Evolutionary conservation across 1,284 basidiomycete species (phyloP).

Genomic region (Golubevia pallescens): DNA sequence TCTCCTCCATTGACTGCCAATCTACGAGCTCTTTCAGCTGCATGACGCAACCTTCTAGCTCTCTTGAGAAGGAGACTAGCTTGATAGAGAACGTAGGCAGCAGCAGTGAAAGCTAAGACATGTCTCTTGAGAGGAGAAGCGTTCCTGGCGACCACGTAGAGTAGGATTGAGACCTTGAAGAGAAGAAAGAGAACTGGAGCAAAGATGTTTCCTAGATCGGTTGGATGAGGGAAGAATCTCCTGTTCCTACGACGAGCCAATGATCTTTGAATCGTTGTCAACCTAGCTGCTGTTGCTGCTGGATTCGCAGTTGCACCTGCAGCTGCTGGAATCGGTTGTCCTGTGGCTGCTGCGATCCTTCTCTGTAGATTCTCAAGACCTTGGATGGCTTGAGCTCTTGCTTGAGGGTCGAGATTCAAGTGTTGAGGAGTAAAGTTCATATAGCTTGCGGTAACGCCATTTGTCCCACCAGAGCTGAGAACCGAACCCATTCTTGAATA

Average conservation of each 20-base stretch:
- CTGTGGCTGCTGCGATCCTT: neutral
- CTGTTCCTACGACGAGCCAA: neutral
- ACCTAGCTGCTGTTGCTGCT: neutral
- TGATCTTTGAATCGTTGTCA: neutral
- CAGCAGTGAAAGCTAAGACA: constrained; percentile 24
- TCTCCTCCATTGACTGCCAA: neutral
- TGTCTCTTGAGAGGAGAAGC: constrained; percentile 26
- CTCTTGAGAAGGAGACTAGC: constrained; percentile 21
- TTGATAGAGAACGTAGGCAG: constrained; percentile 26
- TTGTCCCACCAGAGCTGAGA: neutral
- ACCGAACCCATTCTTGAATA: neutral
- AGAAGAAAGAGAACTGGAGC: constrained; percentile 31
- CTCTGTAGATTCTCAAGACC: neutral
- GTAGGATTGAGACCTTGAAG: constrained; percentile 33
- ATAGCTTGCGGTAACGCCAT: neutral
- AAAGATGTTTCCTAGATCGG: neutral
- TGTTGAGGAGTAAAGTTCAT: neutral
- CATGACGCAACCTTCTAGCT: neutral
- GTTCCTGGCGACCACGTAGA: constrained; percentile 29
- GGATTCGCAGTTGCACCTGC: neutral
- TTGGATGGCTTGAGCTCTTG: neutral
- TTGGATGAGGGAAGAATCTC: neutral
- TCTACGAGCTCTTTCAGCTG: neutral
- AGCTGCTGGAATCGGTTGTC: neutral
- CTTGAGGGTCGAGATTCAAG: neutral